Conservation (phyloP, 164 flowering plant genomes). For the Akebia trifoliata region DNA sequence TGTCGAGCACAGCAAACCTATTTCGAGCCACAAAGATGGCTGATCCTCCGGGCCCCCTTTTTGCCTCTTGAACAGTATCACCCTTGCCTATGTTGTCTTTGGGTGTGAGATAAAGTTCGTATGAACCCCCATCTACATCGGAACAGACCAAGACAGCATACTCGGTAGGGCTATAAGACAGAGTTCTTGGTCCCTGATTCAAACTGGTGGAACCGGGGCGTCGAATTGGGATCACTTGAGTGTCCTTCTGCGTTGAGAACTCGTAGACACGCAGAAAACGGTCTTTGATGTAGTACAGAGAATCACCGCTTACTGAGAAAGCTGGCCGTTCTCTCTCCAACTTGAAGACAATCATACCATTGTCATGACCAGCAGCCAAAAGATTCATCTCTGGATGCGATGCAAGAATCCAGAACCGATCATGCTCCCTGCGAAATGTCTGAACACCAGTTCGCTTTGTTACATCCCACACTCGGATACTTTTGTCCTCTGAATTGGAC, state of each 20-base stretch:
- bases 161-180: constrained; percentile 86
- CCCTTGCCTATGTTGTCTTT: constrained; percentile 64
- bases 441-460: constrained; percentile 85
- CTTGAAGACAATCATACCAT: constrained; percentile 86
- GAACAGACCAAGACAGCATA: constrained; percentile 79
- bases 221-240: constrained; percentile 66
- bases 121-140: constrained; percentile 86
- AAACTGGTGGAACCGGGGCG: constrained; percentile 67
- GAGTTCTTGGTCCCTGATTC: constrained; percentile 78
- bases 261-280: constrained; percentile 71
- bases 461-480: constrained; percentile 82
- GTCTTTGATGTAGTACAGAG: constrained; percentile 64
- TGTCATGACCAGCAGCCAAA: constrained; percentile 93
- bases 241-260: constrained; percentile 68
- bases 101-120: constrained; percentile 75
- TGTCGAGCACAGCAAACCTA: constrained; percentile 87
- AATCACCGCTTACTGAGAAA: constrained; percentile 70
- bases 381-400: constrained; percentile 84
- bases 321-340: constrained; percentile 92
- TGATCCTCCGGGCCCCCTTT: constrained; percentile 76
- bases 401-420: constrained; percentile 76
- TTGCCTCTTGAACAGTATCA: constrained; percentile 66
- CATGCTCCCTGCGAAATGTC: constrained; percentile 89
- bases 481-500: constrained; percentile 85
- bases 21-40: constrained; percentile 84